Evolutionary conservation across 495 filamentous ascomycete genomes (phyloP).

Genomic region (Glonium stellatum): DNA sequence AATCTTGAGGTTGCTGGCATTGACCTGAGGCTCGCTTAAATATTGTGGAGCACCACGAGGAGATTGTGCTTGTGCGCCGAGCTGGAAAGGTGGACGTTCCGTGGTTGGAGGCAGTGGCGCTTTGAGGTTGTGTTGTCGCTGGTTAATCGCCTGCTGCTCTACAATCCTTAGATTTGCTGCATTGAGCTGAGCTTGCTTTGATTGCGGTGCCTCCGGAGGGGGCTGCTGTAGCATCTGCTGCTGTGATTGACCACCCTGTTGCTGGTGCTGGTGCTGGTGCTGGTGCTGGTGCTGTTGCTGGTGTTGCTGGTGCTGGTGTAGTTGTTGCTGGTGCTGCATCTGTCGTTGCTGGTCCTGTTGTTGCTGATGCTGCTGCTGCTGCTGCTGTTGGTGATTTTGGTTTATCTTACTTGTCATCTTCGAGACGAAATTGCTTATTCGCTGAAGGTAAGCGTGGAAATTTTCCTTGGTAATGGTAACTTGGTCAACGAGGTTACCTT

Average conservation of each 20-base stretch:
- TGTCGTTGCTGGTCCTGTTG: too few species aligned
- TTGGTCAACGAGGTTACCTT: constrained; percentile 11
- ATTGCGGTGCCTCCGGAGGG: constrained; percentile 4
- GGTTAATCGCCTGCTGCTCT: constrained; percentile 7
- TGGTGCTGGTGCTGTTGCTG: neutral
- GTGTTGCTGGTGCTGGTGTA: constrained; percentile 7
- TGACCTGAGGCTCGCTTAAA: constrained; percentile 40
- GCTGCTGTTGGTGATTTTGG: constrained; percentile 9
- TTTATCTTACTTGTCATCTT: constrained; percentile 14
- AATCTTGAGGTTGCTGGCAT: constrained; percentile 45
- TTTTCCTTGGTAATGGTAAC: constrained; percentile 13
- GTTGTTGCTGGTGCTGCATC: neutral
- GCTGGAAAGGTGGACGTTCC: constrained; percentile 56
- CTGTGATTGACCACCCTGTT: neutral
- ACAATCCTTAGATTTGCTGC: constrained; percentile 49
- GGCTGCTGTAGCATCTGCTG: constrained; percentile 10
- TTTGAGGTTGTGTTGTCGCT: constrained; percentile 21
- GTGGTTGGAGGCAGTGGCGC: constrained; percentile 60
- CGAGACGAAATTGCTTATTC: constrained; percentile 8
- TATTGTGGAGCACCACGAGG: constrained; percentile 63
- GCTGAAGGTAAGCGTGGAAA: constrained; percentile 5
- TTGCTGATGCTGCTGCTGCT: constrained; percentile 1
- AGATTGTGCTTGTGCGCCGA: constrained; percentile 60
- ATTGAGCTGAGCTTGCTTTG: constrained; percentile 44
- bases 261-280: constrained; percentile 4